Percentiles rank a stretch among this genome's conserved stretches.
Evolutionary conservation across 345 rosid genomes (phyloP).

Genomic region (Mallotus nudiflorus): DNA sequence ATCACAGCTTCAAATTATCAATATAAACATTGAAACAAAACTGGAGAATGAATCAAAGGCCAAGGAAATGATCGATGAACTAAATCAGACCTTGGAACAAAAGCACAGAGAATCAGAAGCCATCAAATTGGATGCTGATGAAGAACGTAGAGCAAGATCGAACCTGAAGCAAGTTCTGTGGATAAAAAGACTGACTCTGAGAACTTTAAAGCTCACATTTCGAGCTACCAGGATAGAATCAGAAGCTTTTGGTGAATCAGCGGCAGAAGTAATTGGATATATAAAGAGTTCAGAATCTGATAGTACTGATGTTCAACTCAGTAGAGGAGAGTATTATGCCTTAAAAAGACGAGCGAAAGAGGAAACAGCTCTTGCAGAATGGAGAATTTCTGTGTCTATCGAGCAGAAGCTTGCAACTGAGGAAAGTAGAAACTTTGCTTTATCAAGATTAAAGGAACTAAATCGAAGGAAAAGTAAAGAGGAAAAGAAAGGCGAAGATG

Average conservation of each 20-base stretch:
- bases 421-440: conserved; percentile 33
- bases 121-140: conserved; percentile 25
- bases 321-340: conserved; percentile 37
- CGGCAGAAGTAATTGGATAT: conserved; percentile 26
- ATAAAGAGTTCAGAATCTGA: conserved; percentile 27
- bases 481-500: background rate
- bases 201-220: conserved; percentile 36
- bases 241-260: conserved; percentile 42
- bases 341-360: conserved; percentile 45
- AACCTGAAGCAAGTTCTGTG: conserved; percentile 39
- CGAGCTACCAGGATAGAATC: conserved; percentile 43
- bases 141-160: conserved; percentile 30
- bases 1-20: conserved; percentile 33
- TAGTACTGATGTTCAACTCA: conserved; percentile 22
- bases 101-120: conserved; percentile 26
- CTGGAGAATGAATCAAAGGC: conserved; percentile 37
- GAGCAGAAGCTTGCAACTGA: conserved; percentile 53
- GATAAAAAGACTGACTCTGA: conserved; percentile 45
- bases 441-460: conserved; percentile 31
- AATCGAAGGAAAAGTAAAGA: conserved; percentile 4
- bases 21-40: conserved; percentile 19
- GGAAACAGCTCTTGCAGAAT: conserved; percentile 37
- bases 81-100: conserved; percentile 23
- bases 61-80: conserved; percentile 22
- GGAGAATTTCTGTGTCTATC: conserved; percentile 44